Evolutionary conservation across 257 asterid species (phyloP), one percentile per base, ranked within the genome.

Genomic region (Ilex asprella): DNA sequence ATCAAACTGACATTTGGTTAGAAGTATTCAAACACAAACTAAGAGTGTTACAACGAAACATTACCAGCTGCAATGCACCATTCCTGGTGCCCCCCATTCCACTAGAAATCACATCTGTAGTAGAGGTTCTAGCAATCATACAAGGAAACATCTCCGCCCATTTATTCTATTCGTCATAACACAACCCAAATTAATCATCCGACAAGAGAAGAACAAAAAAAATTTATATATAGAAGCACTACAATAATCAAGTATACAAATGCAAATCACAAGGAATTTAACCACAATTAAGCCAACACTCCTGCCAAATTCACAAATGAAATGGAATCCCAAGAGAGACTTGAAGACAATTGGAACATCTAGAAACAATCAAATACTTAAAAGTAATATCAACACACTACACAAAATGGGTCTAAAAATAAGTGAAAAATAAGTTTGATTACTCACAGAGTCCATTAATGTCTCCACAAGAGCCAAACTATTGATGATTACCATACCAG

Each of bases 21-120:
- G 8, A 35, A 35, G 41, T 7, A 35, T 35, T 35, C 8, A 35
- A 35, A 35, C 41, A 5, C 41, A 7, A 0, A 35, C 41, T 35
- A 2, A 35, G 41, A 35, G 7, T 35, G 41, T 35, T 5, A 35
- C 41, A 49, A 49, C 14, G 54, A 49, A 41, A 16, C 31, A 55
- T 73, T 84, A 91, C 98, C 91, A 92, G 77, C 35, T 85, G 97
- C 78, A 81, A 84, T 70, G 87, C 87, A 73, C 84, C 84, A 57
- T 81, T 78, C 59, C 87, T 68, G 3, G 87, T 73, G 39, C 87
- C 87, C 12, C 84, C 87, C 80, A 81, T 73, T 47, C 87, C 87
- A 65, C 64, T 73, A 55, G 87, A 78, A 16, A 81, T 76, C 15
- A 78, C 79, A 61, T 81, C 84, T 27, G 78, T 70, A 5, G 84